Base-by-base conservation (phyloP, 2,329 filamentous ascomycete genomes). In the Hysterium pulicare region DNA sequence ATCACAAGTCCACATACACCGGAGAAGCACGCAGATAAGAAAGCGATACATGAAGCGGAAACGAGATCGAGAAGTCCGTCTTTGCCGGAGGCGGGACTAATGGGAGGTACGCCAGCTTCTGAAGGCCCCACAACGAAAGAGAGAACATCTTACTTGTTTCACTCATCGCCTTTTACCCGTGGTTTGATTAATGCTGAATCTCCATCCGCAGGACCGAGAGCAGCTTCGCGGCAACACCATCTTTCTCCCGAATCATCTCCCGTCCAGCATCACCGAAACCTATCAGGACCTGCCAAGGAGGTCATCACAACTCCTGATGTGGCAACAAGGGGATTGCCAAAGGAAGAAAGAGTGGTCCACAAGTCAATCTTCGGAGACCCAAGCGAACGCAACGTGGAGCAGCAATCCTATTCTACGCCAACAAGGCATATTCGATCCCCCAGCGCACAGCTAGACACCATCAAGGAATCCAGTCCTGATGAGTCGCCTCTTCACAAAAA, bases 391-490 rank as follows among this genome's bases (percentile, higher is more conserved):
- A 53, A 47, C 17, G 19, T 44, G 8, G 50, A 51, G 31, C 50
- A 48, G 35, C 42, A 46, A 20, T 32, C 43, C 7, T 40, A 51
- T 31, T 44, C 53, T 5, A 62, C 62, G 6, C 57, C 64, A 15
- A 46, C 50, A 31, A 60, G 56, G 40, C 54, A 59, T 26, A 34
- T 49, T 32, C 54, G 53, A 41, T 59, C 62, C 17, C 56, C 60
- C 13, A 64, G 58, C 38, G 45, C 50, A 10, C 60, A 62, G 19
- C 72, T 82, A 7, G 70, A 74, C 16, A 68, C 75, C 1, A 81
- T 81, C 49, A 69, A 68, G 23, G 78, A 81, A 57, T 55, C 70
- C 42, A 67, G 62, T 39, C 70, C 72, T 33, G 70, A 71, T 41
- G 64, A 69, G 34, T 66, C 64, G 33, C 54, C 59, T 7, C 51